Base-by-base conservation (phyloP, 371 early-diverging fungal species). In the Blakeslea trispora region DNA sequence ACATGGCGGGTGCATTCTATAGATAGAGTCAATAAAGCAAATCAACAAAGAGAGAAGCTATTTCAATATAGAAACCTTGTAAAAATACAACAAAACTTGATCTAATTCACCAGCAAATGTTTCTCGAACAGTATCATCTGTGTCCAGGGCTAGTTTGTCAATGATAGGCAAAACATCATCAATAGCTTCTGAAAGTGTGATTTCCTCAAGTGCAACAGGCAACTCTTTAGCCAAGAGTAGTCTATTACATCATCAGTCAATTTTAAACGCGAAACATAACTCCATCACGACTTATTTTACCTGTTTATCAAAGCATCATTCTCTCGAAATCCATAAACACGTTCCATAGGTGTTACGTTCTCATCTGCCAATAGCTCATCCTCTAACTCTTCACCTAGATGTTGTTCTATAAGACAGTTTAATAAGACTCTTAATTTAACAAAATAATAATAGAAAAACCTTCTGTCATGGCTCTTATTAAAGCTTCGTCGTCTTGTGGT, bases 91-190 rank as follows among this genome's bases (percentile, higher is more conserved):
- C 19, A 82, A 69, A 14, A 72, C 71, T 48, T 77, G 75, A 43
- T 82, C 79, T 11, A 80, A 53, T 57, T 80, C 79, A 31, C 71
- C 66, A 6, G 75, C 77, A 68, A 82, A 73, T 28, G 79, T 72
- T 53, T 82, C 83, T 51, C 73, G 56, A 14, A 80, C 83, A 15
- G 68, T 66, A 45, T 80, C 82, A 51, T 82, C 81, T 41, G 63
- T 41, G 60, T 82, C 83, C 41, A 48, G 63, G 14, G 69, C 72
- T 18, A 82, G 59, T 41, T 67, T 68, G 21, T 73, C 61, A 50
- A 80, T 64, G 54, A 80, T 62, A 11, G 83, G 79, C 55, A 82
- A 35, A 10, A 80, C 71, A 49, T 71, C 64, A 50, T 75, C 63
- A 18, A 82, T 66, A 5, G 83, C 81, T 46, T 79, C 81, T 28